Base-by-base conservation (phyloP, 139 green algal species). In the Chlorella ohadii region DNA sequence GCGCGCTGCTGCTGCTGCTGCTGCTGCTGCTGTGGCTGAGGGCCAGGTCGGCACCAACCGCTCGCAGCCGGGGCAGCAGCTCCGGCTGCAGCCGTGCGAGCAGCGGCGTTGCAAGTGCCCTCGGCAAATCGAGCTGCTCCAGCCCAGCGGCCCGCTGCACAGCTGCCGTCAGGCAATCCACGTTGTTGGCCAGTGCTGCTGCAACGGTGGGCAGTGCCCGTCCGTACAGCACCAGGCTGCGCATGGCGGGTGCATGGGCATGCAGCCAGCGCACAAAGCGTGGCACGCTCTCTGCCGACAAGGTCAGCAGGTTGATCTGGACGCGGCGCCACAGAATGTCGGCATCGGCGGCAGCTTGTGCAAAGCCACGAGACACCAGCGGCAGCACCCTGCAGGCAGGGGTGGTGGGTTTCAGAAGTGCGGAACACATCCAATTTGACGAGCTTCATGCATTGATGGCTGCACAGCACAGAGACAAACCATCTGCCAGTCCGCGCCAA, bases 151-250 rank as follows among this genome's bases (percentile, higher is more conserved):
- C 39, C 4, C 57, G 31, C 59, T 72, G 47, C 34, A 82, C 36
- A 27, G 76, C 76, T 12, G 57, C 76, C 11, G 76, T 59, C 36
- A 82, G 76, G 11, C 25, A 17, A 4, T 20, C 59, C 6, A 51
- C 27, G 23, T 72, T 56, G 25, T 59, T 23, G 15, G 13, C 36
- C 36, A 82, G 38, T 1, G 76, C 76, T 11, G 76, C 59, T 5
- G 71, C 76, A 13, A 82, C 76, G 12, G 76, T 59, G 11, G 76
- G 57, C 25, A 82, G 76, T 5, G 76, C 36, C 1, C 76, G 23
- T 56, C 76, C 76, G 76, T 82, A 44, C 57, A 82, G 57, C 56
- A 71, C 76, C 1, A 82, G 76, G 55, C 36, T 23, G 76, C 76
- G 76, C 27, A 82, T 2, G 36, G 36, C 23, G 36, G 76, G 25